Evolutionary conservation across 2,329 filamentous ascomycete genomes (phyloP).

Genomic region (Raffaelea deltoideospora): DNA sequence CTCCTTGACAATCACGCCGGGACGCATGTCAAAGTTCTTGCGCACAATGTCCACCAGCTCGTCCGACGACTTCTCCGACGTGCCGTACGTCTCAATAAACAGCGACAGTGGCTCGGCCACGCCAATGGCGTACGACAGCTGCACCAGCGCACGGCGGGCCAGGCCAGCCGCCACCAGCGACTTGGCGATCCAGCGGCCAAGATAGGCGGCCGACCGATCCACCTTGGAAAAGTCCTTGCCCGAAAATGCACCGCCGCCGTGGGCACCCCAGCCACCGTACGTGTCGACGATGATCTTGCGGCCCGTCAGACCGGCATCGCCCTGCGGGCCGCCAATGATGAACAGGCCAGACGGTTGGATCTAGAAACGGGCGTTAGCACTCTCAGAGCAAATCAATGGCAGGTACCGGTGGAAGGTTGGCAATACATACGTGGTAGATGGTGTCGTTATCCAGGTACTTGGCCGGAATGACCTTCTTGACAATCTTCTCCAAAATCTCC

Average conservation of each 20-base stretch:
- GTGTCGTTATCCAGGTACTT: constrained; percentile 88
- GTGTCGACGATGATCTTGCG: constrained; percentile 99
- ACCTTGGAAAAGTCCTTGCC: constrained; percentile 99
- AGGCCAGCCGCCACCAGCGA: constrained; percentile 82
- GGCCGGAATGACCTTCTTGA: constrained; percentile 84
- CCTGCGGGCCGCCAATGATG: constrained; percentile 98
- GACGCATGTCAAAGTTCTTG: constrained; percentile 93
- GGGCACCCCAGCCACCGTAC: constrained; percentile 98
- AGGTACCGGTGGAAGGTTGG: constrained; percentile 5
- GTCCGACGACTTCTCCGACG: constrained; percentile 73
- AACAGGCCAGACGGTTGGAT: constrained; percentile 97
- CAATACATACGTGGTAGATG: constrained; percentile 68
- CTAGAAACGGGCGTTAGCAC: constrained; percentile 17
- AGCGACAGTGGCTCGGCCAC: constrained; percentile 95
- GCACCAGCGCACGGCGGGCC: constrained; percentile 82
- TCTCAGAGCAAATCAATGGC: not conserved
- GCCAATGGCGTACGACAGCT: constrained; percentile 99
- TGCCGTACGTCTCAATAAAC: constrained; percentile 96
- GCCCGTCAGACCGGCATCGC: constrained; percentile 95
- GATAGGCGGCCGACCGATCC: constrained; percentile 94
- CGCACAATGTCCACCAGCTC: constrained; percentile 92
- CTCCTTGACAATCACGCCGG: constrained; percentile 96
- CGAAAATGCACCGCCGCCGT: constrained; percentile 99
- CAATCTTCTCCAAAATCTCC: constrained; percentile 94
- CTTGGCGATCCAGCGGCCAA: constrained; percentile 98